These are phyloP conservation scores for Paraconiothyrium brasiliense DNA, from an alignment of 2,329 filamentous ascomycete species.

Conservation along the genomic window DNA sequence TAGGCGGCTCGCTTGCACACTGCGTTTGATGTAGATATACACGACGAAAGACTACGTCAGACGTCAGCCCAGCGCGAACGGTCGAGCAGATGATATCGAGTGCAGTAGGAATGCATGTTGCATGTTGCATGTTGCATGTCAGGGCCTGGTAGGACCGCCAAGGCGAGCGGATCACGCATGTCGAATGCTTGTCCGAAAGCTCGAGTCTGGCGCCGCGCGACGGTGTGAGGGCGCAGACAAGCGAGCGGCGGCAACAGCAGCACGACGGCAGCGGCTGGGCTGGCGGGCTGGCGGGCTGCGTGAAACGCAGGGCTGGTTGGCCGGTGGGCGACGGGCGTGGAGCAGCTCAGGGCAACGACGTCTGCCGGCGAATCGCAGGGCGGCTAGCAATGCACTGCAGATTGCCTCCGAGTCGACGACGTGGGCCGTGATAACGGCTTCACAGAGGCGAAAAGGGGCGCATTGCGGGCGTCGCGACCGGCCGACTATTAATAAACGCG, in stretches of 20 bases:
- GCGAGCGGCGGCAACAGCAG: constrained; percentile 15
- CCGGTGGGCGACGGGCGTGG: constrained; percentile 26
- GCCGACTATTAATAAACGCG: constrained; percentile 12
- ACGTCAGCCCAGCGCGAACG: not conserved
- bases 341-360: constrained; percentile 19
- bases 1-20: not conserved
- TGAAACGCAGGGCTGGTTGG: constrained; percentile 31
- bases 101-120: not conserved
- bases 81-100: not conserved
- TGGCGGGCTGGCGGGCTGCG: constrained; percentile 21
- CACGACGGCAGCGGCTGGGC: constrained; percentile 25
- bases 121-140: not conserved
- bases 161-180: not conserved
- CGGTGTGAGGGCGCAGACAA: constrained; percentile 6
- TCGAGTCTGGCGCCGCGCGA: not conserved
- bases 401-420: constrained; percentile 26
- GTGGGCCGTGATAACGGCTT: constrained; percentile 7
- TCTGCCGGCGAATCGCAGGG: constrained; percentile 31
- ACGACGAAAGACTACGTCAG: not conserved
- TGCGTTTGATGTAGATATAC: not conserved
- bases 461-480: constrained; percentile 1
- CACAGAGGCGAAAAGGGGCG: constrained; percentile 7
- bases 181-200: not conserved
- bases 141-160: not conserved
- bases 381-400: constrained; percentile 20